Conservation (phyloP, 352 stramenopile genomes). For the Phytopythium sindhum region DNA sequence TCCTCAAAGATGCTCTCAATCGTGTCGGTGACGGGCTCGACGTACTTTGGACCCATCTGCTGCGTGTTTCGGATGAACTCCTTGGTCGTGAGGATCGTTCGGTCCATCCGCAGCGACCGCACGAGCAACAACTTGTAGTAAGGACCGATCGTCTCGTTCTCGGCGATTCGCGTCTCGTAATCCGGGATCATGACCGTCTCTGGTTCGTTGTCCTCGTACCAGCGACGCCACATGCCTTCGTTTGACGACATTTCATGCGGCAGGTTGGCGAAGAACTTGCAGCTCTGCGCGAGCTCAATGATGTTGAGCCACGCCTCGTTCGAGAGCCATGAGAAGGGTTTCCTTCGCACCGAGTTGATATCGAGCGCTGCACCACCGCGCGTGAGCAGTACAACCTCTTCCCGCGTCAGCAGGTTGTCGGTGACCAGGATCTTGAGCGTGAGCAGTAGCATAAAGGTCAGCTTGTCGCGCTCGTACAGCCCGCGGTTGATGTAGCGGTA, state of each 20-base stretch:
- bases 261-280: slow-evolving; percentile 96
- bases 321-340: slow-evolving; percentile 97
- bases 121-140: slow-evolving; percentile 97
- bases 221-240: slow-evolving; percentile 95
- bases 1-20: slow-evolving; percentile 98
- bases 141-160: slow-evolving; percentile 93
- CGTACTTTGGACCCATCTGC: slow-evolving; percentile 95
- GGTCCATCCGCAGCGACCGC: slow-evolving; percentile 96
- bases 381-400: slow-evolving; percentile 95
- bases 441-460: slow-evolving; percentile 97
- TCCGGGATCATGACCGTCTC: slow-evolving; percentile 95
- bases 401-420: slow-evolving; percentile 88
- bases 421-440: slow-evolving; percentile 99
- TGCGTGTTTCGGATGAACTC: slow-evolving; percentile 97
- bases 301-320: slow-evolving; percentile 98
- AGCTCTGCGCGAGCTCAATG: slow-evolving; percentile 93
- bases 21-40: slow-evolving; percentile 98
- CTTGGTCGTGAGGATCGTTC: slow-evolving; percentile 96
- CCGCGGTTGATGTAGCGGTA: slow-evolving; percentile 99
- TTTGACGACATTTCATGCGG: slow-evolving; percentile 96
- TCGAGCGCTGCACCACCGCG: slow-evolving; percentile 95
- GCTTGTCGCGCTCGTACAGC: slow-evolving; percentile 97
- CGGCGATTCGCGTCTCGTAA: slow-evolving; percentile 92
- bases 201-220: slow-evolving; percentile 98
- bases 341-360: slow-evolving; percentile 95